Percentiles rank a stretch among this genome's conserved stretches.
Evolutionary conservation across 228 moss, liverwort and hornwort species (phyloP).

Genomic region (Sphagnum fallax): DNA sequence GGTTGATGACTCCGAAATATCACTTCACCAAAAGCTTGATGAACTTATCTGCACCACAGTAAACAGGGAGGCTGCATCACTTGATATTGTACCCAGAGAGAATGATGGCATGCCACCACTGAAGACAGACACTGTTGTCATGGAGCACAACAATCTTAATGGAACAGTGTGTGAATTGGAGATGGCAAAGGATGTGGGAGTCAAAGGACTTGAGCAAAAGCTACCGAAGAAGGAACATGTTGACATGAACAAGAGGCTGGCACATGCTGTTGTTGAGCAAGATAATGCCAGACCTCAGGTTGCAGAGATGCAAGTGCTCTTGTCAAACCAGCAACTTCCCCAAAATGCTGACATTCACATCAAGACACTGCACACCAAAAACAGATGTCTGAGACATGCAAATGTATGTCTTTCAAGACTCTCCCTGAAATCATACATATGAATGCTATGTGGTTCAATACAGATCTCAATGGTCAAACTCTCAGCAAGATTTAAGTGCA

Average conservation of each 20-base stretch:
- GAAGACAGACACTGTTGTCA: neutral
- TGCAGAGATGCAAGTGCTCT: constrained; percentile 3
- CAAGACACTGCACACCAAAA: constrained; percentile 4
- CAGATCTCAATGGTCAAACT: neutral
- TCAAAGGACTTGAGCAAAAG: constrained; percentile 3
- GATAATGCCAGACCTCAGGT: constrained; percentile 1
- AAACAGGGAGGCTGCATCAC: neutral
- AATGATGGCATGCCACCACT: neutral
- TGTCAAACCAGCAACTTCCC: neutral
- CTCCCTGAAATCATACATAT: neutral
- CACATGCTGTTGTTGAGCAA: constrained; percentile 3
- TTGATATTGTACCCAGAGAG: neutral
- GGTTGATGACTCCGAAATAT: neutral
- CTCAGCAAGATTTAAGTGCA: neutral
- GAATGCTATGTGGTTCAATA: neutral
- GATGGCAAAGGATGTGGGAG: neutral
- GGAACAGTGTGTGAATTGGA: neutral
- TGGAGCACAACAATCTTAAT: constrained; percentile 4
- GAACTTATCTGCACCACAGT: constrained; percentile 4
- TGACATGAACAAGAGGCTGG: constrained; percentile 4
- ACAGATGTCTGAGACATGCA: constrained; percentile 1
- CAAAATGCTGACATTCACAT: neutral
- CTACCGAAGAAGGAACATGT: neutral
- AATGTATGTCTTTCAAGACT: constrained; percentile 2
- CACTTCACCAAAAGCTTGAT: constrained; percentile 5